Evolutionary conservation across 2,329 filamentous ascomycete genomes (phyloP).

Genomic region (Spiromastix sp.): DNA sequence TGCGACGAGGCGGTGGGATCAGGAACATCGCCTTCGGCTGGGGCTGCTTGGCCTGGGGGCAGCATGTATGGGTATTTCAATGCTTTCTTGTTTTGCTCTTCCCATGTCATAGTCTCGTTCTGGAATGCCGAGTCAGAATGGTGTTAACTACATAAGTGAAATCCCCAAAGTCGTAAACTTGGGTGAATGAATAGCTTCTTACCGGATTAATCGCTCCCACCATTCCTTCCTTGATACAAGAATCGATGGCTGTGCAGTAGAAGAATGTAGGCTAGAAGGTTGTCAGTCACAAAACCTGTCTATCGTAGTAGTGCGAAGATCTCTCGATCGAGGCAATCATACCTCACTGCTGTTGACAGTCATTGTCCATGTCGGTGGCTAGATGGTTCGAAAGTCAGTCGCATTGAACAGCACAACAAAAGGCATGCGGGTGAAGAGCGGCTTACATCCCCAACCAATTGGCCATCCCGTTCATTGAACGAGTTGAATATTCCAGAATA

Average conservation of each 20-base stretch:
- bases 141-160: conserved; percentile 7
- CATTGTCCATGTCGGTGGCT: conserved; percentile 30
- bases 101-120: conserved; percentile 41
- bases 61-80: conserved; percentile 43
- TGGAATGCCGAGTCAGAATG: conserved; percentile 3
- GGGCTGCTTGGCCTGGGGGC: conserved; percentile 46
- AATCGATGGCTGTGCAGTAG: conserved; percentile 58
- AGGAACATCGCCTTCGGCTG: conserved; percentile 32
- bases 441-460: conserved; percentile 21
- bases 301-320: neutral
- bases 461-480: conserved; percentile 34
- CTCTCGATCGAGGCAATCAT: conserved; percentile 3
- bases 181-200: conserved; percentile 16
- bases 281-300: neutral
- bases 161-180: no score
- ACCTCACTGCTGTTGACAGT: conserved; percentile 48
- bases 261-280: conserved; percentile 47
- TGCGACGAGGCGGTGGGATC: conserved; percentile 6
- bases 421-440: conserved; percentile 24
- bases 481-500: conserved; percentile 33
- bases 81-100: conserved; percentile 39
- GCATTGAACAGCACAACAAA: conserved; percentile 45
- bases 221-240: conserved; percentile 58
- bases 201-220: conserved; percentile 66
- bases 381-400: conserved; percentile 25